A percentile compares a stretch with the other conserved stretches of the same genome.
Evolutionary conservation across 2,329 filamentous ascomycete genomes (phyloP).

Genomic region (Leptographium wingfieldii): DNA sequence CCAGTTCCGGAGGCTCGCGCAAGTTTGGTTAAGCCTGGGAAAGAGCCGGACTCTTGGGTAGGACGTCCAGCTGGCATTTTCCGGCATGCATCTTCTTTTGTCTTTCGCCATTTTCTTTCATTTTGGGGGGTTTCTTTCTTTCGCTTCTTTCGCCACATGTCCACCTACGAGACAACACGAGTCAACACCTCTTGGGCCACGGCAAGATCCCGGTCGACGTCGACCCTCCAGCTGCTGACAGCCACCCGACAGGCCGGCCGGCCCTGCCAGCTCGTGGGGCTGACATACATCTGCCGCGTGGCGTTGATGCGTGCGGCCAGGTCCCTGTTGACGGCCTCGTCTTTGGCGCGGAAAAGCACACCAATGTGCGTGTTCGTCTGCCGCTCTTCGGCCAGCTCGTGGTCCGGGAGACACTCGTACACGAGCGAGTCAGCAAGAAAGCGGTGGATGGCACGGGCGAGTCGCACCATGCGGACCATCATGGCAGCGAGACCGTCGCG

Average conservation of each 20-base stretch:
- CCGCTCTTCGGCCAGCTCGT: not conserved
- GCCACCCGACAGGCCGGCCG: constrained; percentile 68
- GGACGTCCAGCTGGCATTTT: too few species aligned
- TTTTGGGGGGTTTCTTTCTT: not conserved
- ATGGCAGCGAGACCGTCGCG: constrained; percentile 54
- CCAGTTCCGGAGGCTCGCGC: constrained; percentile 34
- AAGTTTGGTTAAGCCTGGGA: constrained; percentile 37
- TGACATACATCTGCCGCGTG: constrained; percentile 66
- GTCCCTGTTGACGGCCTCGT: constrained; percentile 47
- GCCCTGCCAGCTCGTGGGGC: constrained; percentile 67
- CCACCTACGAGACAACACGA: not conserved
- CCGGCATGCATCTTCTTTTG: not conserved
- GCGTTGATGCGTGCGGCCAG: constrained; percentile 64
- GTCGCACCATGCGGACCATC: constrained; percentile 56
- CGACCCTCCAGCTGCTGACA: constrained; percentile 71
- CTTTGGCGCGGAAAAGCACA: constrained; percentile 64
- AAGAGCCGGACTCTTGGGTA: not conserved
- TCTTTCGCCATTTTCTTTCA: not conserved
- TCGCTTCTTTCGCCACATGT: not conserved
- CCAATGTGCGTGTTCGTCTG: constrained; percentile 48
- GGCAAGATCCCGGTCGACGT: constrained; percentile 52
- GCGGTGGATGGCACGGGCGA: constrained; percentile 54
- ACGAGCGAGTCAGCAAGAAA: constrained; percentile 47
- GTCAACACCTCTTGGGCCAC: constrained; percentile 51
- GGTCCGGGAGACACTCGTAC: constrained; percentile 53